A percentile compares a stretch with the other conserved stretches of the same genome.
phyloP scores from a whole-genome alignment of 2,329 filamentous ascomycete genomes.

The Colletotrichum liaoningense region DNA sequence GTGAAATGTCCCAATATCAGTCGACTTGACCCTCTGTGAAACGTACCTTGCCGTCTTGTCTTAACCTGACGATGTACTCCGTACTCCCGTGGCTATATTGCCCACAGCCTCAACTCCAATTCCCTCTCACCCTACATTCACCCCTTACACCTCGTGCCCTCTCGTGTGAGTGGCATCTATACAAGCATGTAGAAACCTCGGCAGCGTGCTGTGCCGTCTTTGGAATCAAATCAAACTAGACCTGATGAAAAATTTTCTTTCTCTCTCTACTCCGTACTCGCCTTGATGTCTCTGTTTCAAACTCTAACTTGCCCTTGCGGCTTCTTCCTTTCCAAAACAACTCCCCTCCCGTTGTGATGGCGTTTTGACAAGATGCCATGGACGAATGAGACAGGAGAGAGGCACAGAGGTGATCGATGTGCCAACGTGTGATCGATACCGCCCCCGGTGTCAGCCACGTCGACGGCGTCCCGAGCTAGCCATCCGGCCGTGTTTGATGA shows the following conservation, averaged over 20 bases:
- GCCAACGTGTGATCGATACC: too few species aligned
- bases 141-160: not conserved
- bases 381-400: too few species aligned
- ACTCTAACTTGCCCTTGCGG: not conserved
- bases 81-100: not conserved
- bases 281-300: not conserved
- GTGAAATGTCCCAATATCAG: not conserved
- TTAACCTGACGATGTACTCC: not conserved
- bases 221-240: not conserved
- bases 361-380: not conserved
- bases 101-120: too few species aligned
- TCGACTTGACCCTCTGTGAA: not conserved
- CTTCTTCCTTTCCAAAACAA: not conserved
- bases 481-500: too few species aligned
- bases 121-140: too few species aligned
- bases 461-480: too few species aligned
- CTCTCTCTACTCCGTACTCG: not conserved
- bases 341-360: not conserved
- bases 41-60: not conserved
- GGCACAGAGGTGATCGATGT: too few species aligned
- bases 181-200: not conserved
- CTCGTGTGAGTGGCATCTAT: too few species aligned
- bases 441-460: too few species aligned
- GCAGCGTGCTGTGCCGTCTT: not conserved
- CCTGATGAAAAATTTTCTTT: not conserved